Evolutionary conservation across 2,329 filamentous ascomycete genomes (phyloP).

Genomic region (Cytospora piceae): DNA sequence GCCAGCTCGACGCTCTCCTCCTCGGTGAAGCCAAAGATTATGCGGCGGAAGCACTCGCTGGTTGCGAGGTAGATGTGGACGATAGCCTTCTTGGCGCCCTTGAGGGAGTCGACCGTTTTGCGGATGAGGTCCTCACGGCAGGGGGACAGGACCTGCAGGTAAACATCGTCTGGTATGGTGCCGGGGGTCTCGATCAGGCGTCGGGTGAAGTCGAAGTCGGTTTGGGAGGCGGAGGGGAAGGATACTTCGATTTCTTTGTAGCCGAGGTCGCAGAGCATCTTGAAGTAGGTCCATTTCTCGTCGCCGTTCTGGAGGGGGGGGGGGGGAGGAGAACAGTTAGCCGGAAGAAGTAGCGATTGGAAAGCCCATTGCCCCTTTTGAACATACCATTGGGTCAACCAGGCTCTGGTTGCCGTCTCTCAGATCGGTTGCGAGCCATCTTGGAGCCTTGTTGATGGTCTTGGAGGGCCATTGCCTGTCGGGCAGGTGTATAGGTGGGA

Average conservation of each 20-base stretch:
- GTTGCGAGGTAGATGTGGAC: conserved; percentile 96
- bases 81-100: conserved; percentile 89
- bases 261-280: conserved; percentile 88
- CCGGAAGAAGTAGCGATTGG: not conserved
- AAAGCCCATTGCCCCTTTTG: not conserved
- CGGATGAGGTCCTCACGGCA: conserved; percentile 90
- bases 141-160: conserved; percentile 87
- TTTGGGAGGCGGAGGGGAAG: conserved; percentile 92
- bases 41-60: conserved; percentile 89
- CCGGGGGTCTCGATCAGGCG: conserved; percentile 84
- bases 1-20: conserved; percentile 82
- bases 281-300: conserved; percentile 94
- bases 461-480: conserved; percentile 84
- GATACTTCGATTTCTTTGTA: conserved; percentile 99
- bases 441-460: conserved; percentile 79
- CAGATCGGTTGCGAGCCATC: conserved; percentile 88
- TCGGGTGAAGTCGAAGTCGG: conserved; percentile 93
- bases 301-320: conserved; percentile 71
- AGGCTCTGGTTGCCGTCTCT: conserved; percentile 94
- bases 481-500: conserved; percentile 67
- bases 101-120: conserved; percentile 85
- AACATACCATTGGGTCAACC: conserved; percentile 84
- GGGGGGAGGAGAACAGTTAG: not conserved
- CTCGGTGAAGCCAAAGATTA: conserved; percentile 87
- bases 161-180: conserved; percentile 84